Base-by-base conservation (phyloP, 768 basidiomycete species). In the Ramaria sp. region DNA sequence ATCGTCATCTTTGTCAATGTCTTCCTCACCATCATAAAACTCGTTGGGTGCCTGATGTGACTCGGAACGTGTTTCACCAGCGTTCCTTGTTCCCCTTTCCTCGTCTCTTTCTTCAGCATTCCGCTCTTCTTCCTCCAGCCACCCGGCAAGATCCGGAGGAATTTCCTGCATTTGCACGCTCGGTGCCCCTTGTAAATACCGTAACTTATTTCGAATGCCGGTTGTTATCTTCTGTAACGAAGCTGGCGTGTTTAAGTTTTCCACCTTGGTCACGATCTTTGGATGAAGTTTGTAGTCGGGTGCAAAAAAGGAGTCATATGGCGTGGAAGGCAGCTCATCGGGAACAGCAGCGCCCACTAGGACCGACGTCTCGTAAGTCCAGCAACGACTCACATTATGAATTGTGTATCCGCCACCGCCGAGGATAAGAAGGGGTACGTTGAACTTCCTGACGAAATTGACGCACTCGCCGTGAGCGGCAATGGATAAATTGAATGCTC, bases 381-480 rank as follows among this genome's bases (percentile, higher is more conserved):
- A 99, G 65, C 95, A 99, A n/a, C 95, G 81, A 44, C 88, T 87
- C 60, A 99, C 96, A 64, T 95, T 95, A 64, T 92, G 88, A 66
- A 97, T 88, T 4, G 92, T 93, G 69, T 99, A 99, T 0, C 95
- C 95, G 3, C 95, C 95, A 1, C 95, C 95, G 39, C 95, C 95
- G 5, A 99, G 67, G 30, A 98, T 87, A 16, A 99, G 75, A 13
- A 98, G 71, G 1, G 95, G 95, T 2, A 98, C 79, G 62, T 84
- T 82, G 70, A 88, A 98, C 59, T 85, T 85, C 58, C 94, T 84
- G 49, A 99, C 92, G 66, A 94, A 98, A 64, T 94, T 85, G 28
- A 99, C 93, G 65, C 95, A 99, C 70, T 98, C 95, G 18, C 96
- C 95, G 62, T 99, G 95, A 0, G 94, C 95, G 24, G 91, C 89